Evolutionary conservation across 2,329 filamentous ascomycete genomes (phyloP).

Genomic region (Plectosphaerella cucumerina): DNA sequence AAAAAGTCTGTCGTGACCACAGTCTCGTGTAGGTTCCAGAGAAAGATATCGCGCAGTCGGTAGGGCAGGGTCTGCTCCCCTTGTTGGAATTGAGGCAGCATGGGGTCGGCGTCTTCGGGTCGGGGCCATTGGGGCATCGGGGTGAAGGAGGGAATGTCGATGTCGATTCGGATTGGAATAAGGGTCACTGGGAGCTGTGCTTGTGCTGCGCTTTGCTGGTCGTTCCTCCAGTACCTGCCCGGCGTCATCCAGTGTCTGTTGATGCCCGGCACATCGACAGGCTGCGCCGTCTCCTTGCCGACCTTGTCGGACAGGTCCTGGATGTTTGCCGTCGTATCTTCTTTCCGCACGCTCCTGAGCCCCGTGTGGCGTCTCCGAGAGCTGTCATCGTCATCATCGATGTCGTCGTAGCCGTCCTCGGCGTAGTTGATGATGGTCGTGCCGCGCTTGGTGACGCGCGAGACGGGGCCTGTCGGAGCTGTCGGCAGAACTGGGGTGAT

Average conservation of each 20-base stretch:
- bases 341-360: constrained; percentile 74
- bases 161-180: constrained; percentile 93
- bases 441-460: constrained; percentile 93
- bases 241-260: constrained; percentile 97
- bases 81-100: constrained; percentile 71
- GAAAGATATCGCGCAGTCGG: constrained; percentile 87
- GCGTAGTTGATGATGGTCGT: constrained; percentile 97
- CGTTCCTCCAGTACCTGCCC: constrained; percentile 48
- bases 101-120: constrained; percentile 56
- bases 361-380: constrained; percentile 76
- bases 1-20: constrained; percentile 94
- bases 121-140: constrained; percentile 64
- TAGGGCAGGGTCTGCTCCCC: constrained; percentile 80
- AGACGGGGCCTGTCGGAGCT: constrained; percentile 57
- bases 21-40: constrained; percentile 97
- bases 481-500: constrained; percentile 79
- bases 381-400: constrained; percentile 69
- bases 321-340: constrained; percentile 61
- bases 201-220: constrained; percentile 58
- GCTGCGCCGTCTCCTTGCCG: constrained; percentile 74
- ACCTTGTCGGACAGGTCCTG: constrained; percentile 68
- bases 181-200: constrained; percentile 81
- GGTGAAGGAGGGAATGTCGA: constrained; percentile 79
- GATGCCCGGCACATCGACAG: constrained; percentile 82
- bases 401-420: constrained; percentile 88